phyloP scores from a whole-genome alignment of 139 green algal genomes.

The Haematococcus lacustris region DNA sequence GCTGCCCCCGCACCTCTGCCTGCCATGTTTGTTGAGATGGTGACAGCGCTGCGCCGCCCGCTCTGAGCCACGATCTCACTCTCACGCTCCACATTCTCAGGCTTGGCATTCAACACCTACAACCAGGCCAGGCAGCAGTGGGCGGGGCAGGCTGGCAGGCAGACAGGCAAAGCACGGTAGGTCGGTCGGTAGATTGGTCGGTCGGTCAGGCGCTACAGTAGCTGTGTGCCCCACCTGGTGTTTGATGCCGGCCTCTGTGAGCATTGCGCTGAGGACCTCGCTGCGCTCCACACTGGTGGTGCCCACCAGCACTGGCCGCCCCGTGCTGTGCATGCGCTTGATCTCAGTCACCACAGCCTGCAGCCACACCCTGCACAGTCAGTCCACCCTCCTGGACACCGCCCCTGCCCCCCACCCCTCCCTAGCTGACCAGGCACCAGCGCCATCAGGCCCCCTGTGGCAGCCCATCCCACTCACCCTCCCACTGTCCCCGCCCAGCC shows the following conservation, averaged over 20 bases:
- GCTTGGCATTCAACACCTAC: conserved; percentile 98
- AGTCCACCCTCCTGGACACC: neutral
- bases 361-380: neutral
- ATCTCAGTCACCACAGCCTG: conserved; percentile 69
- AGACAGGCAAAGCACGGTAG: neutral
- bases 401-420: neutral
- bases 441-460: no score
- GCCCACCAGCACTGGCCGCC: conserved; percentile 87
- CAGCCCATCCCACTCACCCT: no score
- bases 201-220: no score
- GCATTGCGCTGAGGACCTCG: conserved; percentile 71
- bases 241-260: conserved; percentile 66
- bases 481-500: no score
- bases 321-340: conserved; percentile 82
- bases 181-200: no score
- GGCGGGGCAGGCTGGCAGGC: neutral
- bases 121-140: no score
- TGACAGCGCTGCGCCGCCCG: conserved; percentile 77
- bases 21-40: conserved; percentile 98
- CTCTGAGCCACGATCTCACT: conserved; percentile 91
- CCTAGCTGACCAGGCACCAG: neutral
- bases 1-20: conserved; percentile 70
- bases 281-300: conserved; percentile 89
- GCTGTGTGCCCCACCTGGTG: conserved; percentile 70
- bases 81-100: conserved; percentile 97